These are phyloP conservation scores for Vanrija sp. DNA, from an alignment of 1,284 basidiomycete genomes.

Conservation along the genomic window DNA sequence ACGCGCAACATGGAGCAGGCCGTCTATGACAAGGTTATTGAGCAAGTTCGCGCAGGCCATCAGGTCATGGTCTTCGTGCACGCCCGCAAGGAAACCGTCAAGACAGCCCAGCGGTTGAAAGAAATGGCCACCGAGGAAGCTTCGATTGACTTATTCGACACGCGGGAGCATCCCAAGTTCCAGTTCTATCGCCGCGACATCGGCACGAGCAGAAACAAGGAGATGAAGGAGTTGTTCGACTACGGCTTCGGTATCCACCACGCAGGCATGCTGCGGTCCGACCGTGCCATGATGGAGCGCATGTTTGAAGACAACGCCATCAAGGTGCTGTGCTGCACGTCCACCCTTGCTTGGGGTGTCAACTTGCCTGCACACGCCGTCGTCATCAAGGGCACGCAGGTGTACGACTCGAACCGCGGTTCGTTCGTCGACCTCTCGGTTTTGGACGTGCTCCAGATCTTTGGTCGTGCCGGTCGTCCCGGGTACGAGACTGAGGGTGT, in stretches of 20 bases:
- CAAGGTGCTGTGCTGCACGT: constrained; percentile 96
- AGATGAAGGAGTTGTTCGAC: constrained; percentile 94
- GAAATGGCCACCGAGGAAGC: constrained; percentile 77
- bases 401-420: constrained; percentile 87
- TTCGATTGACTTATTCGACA: constrained; percentile 70
- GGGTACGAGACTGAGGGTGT: constrained; percentile 93
- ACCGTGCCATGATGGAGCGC: constrained; percentile 92
- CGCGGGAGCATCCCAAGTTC: constrained; percentile 72
- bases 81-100: constrained; percentile 96
- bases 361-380: constrained; percentile 98
- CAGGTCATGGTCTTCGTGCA: constrained; percentile 99
- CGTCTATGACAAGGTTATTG: constrained; percentile 73
- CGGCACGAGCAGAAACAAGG: constrained; percentile 76
- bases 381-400: constrained; percentile 96
- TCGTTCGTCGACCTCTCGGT: constrained; percentile 90
- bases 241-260: constrained; percentile 96
- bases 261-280: constrained; percentile 93
- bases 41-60: constrained; percentile 79
- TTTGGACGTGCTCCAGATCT: constrained; percentile 87
- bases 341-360: constrained; percentile 98
- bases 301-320: constrained; percentile 89
- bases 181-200: constrained; percentile 73
- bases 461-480: constrained; percentile 94
- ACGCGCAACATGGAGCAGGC: constrained; percentile 85
- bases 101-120: constrained; percentile 77